Evolutionary conservation across 306 rosid genomes (phyloP), one percentile per base, ranked within the genome.

Genomic region (Cyclanthera cordifolia): DNA sequence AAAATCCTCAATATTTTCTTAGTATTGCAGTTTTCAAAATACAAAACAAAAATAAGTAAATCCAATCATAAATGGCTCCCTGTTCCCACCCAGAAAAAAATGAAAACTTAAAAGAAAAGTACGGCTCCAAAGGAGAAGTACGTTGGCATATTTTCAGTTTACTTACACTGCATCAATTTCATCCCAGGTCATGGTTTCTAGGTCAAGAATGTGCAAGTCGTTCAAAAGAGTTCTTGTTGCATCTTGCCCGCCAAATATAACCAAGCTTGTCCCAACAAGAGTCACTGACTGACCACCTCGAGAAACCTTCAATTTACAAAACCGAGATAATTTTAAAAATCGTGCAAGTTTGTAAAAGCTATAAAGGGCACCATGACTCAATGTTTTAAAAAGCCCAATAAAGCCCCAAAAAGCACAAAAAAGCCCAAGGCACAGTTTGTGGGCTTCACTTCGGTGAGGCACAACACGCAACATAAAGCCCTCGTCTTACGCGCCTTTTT

Each of bases 151-250:
- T 50, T 46, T 51, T 34, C 20, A 1, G 41, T 69, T 66, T 69
- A 73, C 97, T 85, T 87, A 91, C 97, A 87, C 74, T 25, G 89
- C 90, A 78, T 91, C 96, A 67, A 91, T 82, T 83, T 91, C 96
- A 72, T 89, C 97, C 96, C 97, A 91, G 58, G 97, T 91, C 96
- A 87, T 67, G 71, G 95, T 84, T 84, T 91, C 97, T 76, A 89
- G 78, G 81, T 91, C 96, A 73, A 92, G 90, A 84, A 92, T 79
- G 80, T 92, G 95, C 45, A 92, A 83, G 78, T 92, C 97, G 71
- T 92, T 92, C 79, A 85, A 78, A 57, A 92, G 88, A 75, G 87
- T 79, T 79, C 97, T 84, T 67, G 89, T 92, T 27, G 97, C 96
- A 84, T 89, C 97, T 85, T 89, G 83, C 78, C 97, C 97, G 41